Base-by-base conservation (phyloP, 2,329 filamentous ascomycete genomes). In the Penicillium glabrum region DNA sequence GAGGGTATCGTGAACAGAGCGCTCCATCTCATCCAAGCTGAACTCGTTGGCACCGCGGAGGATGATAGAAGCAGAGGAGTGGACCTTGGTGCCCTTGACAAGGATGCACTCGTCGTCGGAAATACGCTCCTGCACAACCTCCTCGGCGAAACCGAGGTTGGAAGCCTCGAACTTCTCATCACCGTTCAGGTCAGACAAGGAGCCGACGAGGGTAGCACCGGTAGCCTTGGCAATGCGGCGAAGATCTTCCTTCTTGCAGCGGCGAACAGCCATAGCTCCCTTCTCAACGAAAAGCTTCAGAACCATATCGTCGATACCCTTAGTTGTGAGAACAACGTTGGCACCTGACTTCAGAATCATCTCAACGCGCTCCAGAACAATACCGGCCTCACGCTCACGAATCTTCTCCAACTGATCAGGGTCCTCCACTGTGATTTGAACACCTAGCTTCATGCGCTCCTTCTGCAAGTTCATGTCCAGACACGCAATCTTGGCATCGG, bases 381-480 rank as follows among this genome's bases (percentile, higher is more conserved):
- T 96, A 67, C 91, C 91, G 19, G 93, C 86, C 76, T 99, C 95
- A 53, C 95, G 86, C 69, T 95, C 88, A 59, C 95, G 87, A 69
- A 99, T 99, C 83, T 97, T 93, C 82, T 99, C 95, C 50, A 99
- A 84, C 77, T 99, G 95, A 74, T 96, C 89, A 48, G 95, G 95
- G 74, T 99, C 95, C 68, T 99, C 95, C 64, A 99, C 90, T 13
- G 95, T 98, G 70, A 99, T 96, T 77, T 99, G 93, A 59, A 99
- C 95, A 65, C 95, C 95, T 57, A 99, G 82, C 85, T 99, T 98
- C 95, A 99, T 98, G 67, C 93, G 86, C 82, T 98, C 93, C 82
- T 99, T 99, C 73, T 98, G 93, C 69, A 99, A 77, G 78, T 99
- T 99, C 86, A 99, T 98, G 75, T 99, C 95, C 60, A 99, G 79